A percentile compares a stretch with the other conserved stretches of the same genome.
Conservation (phyloP, 1,284 basidiomycete species). For the Boletus nobilissimus region DNA sequence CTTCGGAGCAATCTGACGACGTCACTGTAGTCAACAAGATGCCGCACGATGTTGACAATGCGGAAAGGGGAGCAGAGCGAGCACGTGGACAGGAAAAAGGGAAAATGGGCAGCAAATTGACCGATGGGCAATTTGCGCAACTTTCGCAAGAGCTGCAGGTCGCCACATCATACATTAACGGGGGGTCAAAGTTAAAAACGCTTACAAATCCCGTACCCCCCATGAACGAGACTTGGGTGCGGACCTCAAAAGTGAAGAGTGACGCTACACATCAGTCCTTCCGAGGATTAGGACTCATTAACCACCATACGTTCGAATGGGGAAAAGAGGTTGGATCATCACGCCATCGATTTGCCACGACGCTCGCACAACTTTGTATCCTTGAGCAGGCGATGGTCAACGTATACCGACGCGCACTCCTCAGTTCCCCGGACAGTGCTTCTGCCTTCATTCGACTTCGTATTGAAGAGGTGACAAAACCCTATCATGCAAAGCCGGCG, state of each 20-base stretch:
- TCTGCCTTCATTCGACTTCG: neutral
- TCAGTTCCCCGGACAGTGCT: neutral
- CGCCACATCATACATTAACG: neutral
- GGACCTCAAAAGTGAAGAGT: neutral
- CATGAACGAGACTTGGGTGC: neutral
- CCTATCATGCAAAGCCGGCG: neutral
- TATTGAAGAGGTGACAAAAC: neutral
- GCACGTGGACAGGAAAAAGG: neutral
- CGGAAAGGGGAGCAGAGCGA: neutral
- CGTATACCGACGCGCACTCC: neutral
- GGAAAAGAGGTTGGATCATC: neutral
- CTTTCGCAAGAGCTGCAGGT: neutral
- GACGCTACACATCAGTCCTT: neutral
- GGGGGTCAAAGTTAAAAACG: neutral
- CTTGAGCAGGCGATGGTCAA: conserved; percentile 1
- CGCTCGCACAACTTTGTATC: conserved; percentile 3
- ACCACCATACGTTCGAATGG: neutral
- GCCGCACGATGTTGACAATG: neutral
- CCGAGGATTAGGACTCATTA: neutral
- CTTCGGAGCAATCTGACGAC: neutral
- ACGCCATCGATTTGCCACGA: neutral
- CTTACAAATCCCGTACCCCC: neutral
- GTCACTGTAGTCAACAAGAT: neutral
- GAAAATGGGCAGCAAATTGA: neutral
- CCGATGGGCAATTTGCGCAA: neutral